A percentile compares a stretch with the other conserved stretches of the same genome.
Conservation (phyloP, 1,284 basidiomycete species). For the Stygiomarasmius scandens region DNA sequence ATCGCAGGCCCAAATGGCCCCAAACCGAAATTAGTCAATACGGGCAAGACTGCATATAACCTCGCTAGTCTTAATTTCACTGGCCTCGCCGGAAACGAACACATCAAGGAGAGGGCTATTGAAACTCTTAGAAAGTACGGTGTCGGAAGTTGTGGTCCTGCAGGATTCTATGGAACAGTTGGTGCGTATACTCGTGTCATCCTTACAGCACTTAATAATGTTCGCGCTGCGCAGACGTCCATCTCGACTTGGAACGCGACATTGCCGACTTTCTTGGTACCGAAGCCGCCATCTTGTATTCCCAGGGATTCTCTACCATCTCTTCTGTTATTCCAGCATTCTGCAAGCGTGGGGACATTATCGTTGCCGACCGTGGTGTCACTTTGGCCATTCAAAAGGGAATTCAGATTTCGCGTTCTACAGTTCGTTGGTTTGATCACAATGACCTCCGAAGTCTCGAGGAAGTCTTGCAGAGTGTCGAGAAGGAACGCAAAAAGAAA, state of each 20-base stretch:
- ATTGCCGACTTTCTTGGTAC: slow-evolving; percentile 91
- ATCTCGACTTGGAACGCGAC: slow-evolving; percentile 86
- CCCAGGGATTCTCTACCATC: slow-evolving; percentile 92
- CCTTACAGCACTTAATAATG: background rate
- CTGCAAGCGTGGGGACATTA: slow-evolving; percentile 96
- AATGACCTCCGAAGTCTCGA: slow-evolving; percentile 93
- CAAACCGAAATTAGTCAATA: slow-evolving; percentile 76
- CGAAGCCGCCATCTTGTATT: slow-evolving; percentile 90
- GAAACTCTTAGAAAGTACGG: slow-evolving; percentile 92
- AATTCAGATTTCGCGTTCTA: slow-evolving; percentile 93
- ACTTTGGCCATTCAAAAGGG: slow-evolving; percentile 98
- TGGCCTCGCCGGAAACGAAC: slow-evolving; percentile 87
- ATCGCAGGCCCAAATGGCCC: slow-evolving; percentile 83
- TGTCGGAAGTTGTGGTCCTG: slow-evolving; percentile 94
- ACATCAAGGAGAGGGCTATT: slow-evolving; percentile 85
- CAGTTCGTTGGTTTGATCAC: slow-evolving; percentile 95
- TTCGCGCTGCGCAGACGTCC: slow-evolving; percentile 68
- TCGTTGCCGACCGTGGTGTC: slow-evolving; percentile 94
- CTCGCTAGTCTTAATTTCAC: slow-evolving; percentile 94
- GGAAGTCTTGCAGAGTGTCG: slow-evolving; percentile 81
- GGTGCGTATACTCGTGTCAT: slow-evolving; percentile 48
- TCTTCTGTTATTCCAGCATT: slow-evolving; percentile 97
- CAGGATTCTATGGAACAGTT: slow-evolving; percentile 97
- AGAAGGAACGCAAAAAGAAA: slow-evolving; percentile 87
- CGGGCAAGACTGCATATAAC: slow-evolving; percentile 85